A percentile compares a stretch with the other conserved stretches of the same genome.
These are phyloP conservation scores for Acmispon strigosus DNA, from an alignment of 306 rosid genomes.

Conservation along the genomic window DNA sequence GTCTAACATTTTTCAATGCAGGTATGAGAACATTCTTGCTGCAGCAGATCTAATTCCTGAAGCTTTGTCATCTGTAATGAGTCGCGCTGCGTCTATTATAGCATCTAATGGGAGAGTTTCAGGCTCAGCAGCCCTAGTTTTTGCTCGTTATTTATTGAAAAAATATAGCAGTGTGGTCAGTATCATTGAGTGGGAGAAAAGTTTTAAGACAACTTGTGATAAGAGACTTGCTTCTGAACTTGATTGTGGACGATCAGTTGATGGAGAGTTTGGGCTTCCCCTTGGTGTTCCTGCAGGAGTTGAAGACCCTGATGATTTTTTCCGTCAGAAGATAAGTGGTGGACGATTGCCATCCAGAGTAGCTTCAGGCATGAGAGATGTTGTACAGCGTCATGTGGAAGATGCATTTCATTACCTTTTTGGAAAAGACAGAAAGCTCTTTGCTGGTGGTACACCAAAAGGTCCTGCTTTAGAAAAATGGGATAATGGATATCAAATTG, in stretches of 20 bases:
- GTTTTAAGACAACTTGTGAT: constrained; percentile 62
- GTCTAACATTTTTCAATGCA: constrained; percentile 38
- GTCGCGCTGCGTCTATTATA: constrained; percentile 52
- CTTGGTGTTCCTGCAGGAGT: constrained; percentile 90
- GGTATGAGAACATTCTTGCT: constrained; percentile 76
- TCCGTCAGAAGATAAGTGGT: constrained; percentile 79
- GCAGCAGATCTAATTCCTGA: constrained; percentile 81
- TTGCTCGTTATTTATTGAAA: constrained; percentile 63
- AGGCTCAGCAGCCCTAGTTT: constrained; percentile 52
- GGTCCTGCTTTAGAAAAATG: constrained; percentile 58
- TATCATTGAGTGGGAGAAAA: constrained; percentile 83
- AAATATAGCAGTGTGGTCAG: constrained; percentile 55
- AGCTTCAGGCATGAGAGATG: constrained; percentile 71
- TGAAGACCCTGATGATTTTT: constrained; percentile 81
- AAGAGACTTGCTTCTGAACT: constrained; percentile 78
- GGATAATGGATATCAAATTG: constrained; percentile 79
- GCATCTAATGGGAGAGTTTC: constrained; percentile 73
- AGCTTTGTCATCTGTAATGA: constrained; percentile 55
- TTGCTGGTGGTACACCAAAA: constrained; percentile 52
- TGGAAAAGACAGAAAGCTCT: constrained; percentile 72
- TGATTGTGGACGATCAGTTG: constrained; percentile 58
- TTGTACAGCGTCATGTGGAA: constrained; percentile 71
- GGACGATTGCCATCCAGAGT: constrained; percentile 73
- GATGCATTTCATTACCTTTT: constrained; percentile 46
- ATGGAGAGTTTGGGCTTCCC: constrained; percentile 71